Evolutionary conservation across 371 early-diverging fungal species (phyloP).

Genomic region (Syncephalastrum sp.): DNA sequence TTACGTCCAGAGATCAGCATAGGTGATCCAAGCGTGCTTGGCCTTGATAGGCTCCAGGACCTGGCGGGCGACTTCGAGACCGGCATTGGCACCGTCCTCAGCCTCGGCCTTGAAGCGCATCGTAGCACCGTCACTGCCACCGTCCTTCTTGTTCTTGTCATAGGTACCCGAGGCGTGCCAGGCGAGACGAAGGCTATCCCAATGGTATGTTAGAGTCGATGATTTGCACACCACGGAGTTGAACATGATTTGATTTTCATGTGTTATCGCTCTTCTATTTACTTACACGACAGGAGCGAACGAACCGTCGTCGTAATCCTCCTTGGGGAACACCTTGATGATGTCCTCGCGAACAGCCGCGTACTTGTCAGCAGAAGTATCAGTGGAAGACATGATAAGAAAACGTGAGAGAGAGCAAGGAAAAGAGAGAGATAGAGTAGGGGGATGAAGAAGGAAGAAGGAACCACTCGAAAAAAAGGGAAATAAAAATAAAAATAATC

Average conservation of each 20-base stretch:
- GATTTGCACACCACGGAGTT: background rate
- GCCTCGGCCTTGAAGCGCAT: slow-evolving; percentile 73
- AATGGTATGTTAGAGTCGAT: background rate
- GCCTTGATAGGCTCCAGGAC: slow-evolving; percentile 77
- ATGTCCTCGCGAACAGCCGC: slow-evolving; percentile 57
- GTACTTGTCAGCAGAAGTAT: slow-evolving; percentile 48
- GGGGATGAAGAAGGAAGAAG: slow-evolving; percentile 20
- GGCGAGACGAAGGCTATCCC: slow-evolving; percentile 67
- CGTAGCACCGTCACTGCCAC: slow-evolving; percentile 83
- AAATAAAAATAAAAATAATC: slow-evolving; percentile 6
- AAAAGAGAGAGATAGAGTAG: slow-evolving; percentile 16
- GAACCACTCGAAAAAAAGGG: slow-evolving; percentile 11
- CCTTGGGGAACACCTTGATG: slow-evolving; percentile 55
- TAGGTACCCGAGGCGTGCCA: slow-evolving; percentile 89
- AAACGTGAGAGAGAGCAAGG: slow-evolving; percentile 3
- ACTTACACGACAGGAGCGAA: slow-evolving; percentile 75
- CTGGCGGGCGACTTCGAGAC: slow-evolving; percentile 70
- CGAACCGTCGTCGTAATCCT: slow-evolving; percentile 82
- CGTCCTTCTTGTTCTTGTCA: slow-evolving; percentile 63
- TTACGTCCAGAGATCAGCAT: slow-evolving; percentile 86
- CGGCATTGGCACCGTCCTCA: slow-evolving; percentile 77
- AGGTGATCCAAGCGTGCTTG: slow-evolving; percentile 68
- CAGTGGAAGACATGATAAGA: slow-evolving; percentile 39
- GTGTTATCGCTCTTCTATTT: background rate
- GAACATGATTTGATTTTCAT: background rate